phyloP scores from a whole-genome alignment of 164 flowering plant genomes.

The Liquidambar formosana region DNA sequence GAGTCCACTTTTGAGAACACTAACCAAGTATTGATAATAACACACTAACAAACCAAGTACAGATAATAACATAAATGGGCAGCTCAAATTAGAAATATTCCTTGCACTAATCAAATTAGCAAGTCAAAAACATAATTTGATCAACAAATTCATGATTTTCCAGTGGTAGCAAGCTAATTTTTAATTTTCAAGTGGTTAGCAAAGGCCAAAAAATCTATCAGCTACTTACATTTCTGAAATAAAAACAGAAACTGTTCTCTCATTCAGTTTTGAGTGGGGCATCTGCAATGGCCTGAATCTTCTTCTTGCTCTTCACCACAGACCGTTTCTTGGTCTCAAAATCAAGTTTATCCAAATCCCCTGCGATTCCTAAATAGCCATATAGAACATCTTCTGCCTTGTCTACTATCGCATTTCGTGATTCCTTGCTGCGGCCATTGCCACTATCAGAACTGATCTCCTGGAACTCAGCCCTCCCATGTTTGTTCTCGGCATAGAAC shows the following conservation, averaged over 20 bases:
- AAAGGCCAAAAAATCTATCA: neutral
- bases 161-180: too few species aligned
- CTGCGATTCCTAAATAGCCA: conserved; percentile 63
- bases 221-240: neutral
- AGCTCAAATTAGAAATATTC: too few species aligned
- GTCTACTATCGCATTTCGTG: conserved; percentile 10
- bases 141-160: too few species aligned
- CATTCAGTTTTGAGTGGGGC: conserved; percentile 30
- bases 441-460: conserved; percentile 14
- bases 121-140: too few species aligned
- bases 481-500: conserved; percentile 41
- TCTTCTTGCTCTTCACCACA: conserved; percentile 64
- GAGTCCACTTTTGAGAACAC: too few species aligned
- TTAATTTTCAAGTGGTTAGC: neutral
- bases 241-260: neutral
- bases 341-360: conserved; percentile 62
- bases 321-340: conserved; percentile 44
- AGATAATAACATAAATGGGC: too few species aligned
- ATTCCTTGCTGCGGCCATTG: neutral
- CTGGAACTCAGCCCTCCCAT: conserved; percentile 51
- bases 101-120: too few species aligned
- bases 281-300: conserved; percentile 51
- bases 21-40: too few species aligned
- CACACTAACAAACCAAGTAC: too few species aligned
- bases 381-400: conserved; percentile 37